A percentile compares a stretch with the other conserved stretches of the same genome.
These are phyloP conservation scores for Termitomyces sp. DNA, from an alignment of 768 basidiomycete species.

Conservation along the genomic window DNA sequence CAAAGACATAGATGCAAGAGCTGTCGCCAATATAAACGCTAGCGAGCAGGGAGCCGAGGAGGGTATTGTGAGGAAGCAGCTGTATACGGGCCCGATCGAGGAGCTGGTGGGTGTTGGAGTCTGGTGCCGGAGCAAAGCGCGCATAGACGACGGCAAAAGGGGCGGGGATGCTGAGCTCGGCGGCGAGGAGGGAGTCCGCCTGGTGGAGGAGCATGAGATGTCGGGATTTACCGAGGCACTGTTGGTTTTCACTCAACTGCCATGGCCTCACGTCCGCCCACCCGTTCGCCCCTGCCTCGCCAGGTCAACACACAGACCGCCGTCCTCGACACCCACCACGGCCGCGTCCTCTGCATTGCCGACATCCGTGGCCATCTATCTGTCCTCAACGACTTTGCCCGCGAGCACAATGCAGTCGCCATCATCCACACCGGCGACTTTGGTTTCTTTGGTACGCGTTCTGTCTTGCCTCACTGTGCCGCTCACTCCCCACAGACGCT, in stretches of 20 bases:
- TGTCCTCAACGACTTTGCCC: constrained; percentile 84
- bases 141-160: constrained; percentile 32
- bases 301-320: constrained; percentile 73
- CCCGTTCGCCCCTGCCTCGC: constrained; percentile 50
- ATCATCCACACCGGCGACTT: constrained; percentile 99
- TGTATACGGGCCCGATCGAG: constrained; percentile 54
- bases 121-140: constrained; percentile 28
- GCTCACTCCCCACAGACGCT: constrained; percentile 42
- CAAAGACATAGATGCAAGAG: constrained; percentile 53
- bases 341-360: constrained; percentile 90
- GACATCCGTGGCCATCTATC: constrained; percentile 89
- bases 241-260: constrained; percentile 12
- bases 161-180: not conserved
- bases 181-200: not conserved
- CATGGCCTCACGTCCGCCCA: constrained; percentile 31
- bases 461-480: not conserved
- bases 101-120: constrained; percentile 24
- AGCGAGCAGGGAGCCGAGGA: constrained; percentile 47
- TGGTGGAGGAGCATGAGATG: constrained; percentile 2
- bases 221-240: constrained; percentile 12
- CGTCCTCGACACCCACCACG: constrained; percentile 72
- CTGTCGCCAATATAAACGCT: constrained; percentile 41
- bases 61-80: constrained; percentile 27
- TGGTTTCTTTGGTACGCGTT: constrained; percentile 83
- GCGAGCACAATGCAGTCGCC: constrained; percentile 83